These are phyloP conservation scores for Aspergillus sp. DNA, from an alignment of 2,329 filamentous ascomycete species.

Conservation along the genomic window DNA sequence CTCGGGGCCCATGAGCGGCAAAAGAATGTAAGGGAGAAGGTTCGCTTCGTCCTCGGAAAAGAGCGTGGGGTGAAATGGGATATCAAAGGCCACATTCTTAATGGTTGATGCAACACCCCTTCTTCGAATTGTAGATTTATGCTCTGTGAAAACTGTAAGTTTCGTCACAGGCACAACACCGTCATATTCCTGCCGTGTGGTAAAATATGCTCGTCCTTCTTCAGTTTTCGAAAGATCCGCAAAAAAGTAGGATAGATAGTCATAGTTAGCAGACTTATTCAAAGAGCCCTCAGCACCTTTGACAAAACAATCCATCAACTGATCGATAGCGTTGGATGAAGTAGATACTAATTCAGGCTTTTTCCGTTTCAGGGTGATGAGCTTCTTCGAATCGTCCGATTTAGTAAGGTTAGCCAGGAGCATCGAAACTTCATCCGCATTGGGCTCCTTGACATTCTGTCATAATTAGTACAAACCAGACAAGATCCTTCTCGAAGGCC, in stretches of 20 bases:
- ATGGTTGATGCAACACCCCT: slow-evolving; percentile 95
- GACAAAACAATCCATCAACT: slow-evolving; percentile 92
- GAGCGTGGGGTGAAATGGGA: slow-evolving; percentile 63
- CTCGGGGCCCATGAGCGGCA: slow-evolving; percentile 82
- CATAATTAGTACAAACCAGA: slow-evolving; percentile 4
- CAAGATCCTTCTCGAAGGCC: slow-evolving; percentile 29
- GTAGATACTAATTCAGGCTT: slow-evolving; percentile 64
- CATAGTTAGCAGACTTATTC: slow-evolving; percentile 79
- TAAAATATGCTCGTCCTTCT: slow-evolving; percentile 68
- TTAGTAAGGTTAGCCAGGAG: slow-evolving; percentile 88
- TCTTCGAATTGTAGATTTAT: slow-evolving; percentile 71
- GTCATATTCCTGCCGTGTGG: slow-evolving; percentile 68
- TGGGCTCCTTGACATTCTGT: slow-evolving; percentile 57
- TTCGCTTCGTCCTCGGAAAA: slow-evolving; percentile 67
- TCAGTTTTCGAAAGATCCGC: slow-evolving; percentile 82
- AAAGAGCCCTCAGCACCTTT: slow-evolving; percentile 76
- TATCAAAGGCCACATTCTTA: slow-evolving; percentile 86
- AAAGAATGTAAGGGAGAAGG: slow-evolving; percentile 77
- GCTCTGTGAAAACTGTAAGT: slow-evolving; percentile 89
- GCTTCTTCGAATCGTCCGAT: slow-evolving; percentile 61
- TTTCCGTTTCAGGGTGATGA: slow-evolving; percentile 62
- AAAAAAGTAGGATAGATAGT: slow-evolving; percentile 91
- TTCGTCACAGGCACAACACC: slow-evolving; percentile 82
- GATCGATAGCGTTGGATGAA: slow-evolving; percentile 71
- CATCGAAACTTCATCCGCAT: slow-evolving; percentile 82